phyloP scores from a whole-genome alignment of 2,329 filamentous ascomycete species.

The Neonectria sp. region DNA sequence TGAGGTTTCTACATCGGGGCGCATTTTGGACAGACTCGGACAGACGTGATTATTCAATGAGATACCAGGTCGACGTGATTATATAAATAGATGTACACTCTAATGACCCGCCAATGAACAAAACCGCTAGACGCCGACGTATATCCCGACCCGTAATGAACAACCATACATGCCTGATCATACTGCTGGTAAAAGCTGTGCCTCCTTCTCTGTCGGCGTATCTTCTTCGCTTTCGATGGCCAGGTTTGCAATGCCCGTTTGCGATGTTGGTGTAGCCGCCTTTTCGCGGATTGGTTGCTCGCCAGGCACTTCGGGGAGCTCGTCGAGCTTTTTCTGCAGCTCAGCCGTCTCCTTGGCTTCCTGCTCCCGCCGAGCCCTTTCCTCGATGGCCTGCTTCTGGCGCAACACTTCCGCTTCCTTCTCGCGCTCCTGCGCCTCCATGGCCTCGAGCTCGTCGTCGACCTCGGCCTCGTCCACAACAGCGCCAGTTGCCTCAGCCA shows the following conservation, averaged over 20 bases:
- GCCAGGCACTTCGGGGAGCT: constrained; percentile 59
- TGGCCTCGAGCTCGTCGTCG: constrained; percentile 86
- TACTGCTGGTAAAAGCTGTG: constrained; percentile 17
- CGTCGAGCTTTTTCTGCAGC: constrained; percentile 68
- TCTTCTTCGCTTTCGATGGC: constrained; percentile 43
- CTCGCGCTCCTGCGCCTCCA: constrained; percentile 74
- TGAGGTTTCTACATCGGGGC: not conserved
- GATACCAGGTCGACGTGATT: constrained; percentile 22
- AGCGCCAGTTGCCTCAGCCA: constrained; percentile 73
- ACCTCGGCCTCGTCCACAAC: constrained; percentile 85
- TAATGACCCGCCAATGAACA: constrained; percentile 27
- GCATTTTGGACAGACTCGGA: not conserved
- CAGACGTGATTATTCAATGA: constrained; percentile 17
- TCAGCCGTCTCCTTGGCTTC: constrained; percentile 62
- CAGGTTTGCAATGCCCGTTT: constrained; percentile 55
- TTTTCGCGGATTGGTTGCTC: constrained; percentile 53
- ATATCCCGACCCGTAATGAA: constrained; percentile 31
- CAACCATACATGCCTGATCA: constrained; percentile 35
- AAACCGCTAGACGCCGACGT: constrained; percentile 26
- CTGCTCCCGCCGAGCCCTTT: constrained; percentile 59
- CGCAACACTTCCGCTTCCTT: constrained; percentile 67
- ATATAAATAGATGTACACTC: constrained; percentile 26
- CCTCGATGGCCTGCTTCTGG: constrained; percentile 56
- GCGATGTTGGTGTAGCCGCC: constrained; percentile 52
- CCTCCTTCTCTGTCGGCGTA: constrained; percentile 45